These are phyloP conservation scores for Boletus fagicola DNA, from an alignment of 768 basidiomycete species.

Conservation along the genomic window DNA sequence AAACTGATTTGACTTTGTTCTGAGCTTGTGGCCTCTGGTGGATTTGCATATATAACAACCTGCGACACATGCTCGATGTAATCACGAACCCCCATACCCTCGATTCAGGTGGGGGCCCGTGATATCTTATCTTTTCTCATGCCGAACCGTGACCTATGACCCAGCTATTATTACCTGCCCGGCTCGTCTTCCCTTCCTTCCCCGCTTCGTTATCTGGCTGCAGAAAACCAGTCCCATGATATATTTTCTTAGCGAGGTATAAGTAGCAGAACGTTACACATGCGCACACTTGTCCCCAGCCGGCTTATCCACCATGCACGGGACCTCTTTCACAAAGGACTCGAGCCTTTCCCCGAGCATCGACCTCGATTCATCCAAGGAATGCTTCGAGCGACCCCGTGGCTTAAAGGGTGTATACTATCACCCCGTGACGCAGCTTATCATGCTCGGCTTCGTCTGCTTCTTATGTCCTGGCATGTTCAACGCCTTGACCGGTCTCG, in stretches of 20 bases:
- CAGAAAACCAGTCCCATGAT: not conserved
- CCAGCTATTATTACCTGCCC: slow-evolving; percentile 3
- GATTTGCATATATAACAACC: not conserved
- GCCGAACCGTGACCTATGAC: not conserved
- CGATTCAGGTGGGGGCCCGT: not conserved
- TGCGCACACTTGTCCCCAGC: not conserved
- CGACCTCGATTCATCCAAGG: slow-evolving; percentile 7
- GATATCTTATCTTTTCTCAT: not conserved
- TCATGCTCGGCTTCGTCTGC: slow-evolving; percentile 70
- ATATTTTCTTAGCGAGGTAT: not conserved
- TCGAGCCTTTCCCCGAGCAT: not conserved
- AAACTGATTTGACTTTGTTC: not conserved
- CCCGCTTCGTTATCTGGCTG: not conserved
- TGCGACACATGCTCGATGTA: not conserved
- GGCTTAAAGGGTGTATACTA: slow-evolving; percentile 56
- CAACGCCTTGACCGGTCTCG: slow-evolving; percentile 75
- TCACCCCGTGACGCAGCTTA: slow-evolving; percentile 53
- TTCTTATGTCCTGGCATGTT: slow-evolving; percentile 61
- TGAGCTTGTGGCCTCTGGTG: not conserved
- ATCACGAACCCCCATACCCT: not conserved
- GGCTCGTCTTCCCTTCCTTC: not conserved
- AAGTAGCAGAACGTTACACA: not conserved
- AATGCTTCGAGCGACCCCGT: slow-evolving; percentile 42
- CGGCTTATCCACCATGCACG: not conserved
- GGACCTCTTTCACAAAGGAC: slow-evolving; percentile 2